Evolutionary conservation across 441 rosid genomes (phyloP).

Genomic region (Melastoma candidum): DNA sequence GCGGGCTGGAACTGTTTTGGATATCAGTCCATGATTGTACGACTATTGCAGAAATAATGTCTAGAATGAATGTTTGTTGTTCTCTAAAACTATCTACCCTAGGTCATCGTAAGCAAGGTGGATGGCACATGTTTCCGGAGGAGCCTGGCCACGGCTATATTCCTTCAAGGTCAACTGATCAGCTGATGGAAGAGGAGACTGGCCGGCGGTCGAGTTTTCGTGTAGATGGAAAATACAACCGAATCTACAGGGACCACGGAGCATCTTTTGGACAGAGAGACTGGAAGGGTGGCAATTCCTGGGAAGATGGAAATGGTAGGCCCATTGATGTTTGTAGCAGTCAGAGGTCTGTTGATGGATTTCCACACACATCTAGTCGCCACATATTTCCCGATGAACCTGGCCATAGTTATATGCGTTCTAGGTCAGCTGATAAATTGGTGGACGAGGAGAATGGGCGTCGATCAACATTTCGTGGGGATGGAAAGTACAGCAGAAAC

Average conservation of each 20-base stretch:
- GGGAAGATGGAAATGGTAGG: too few relatives aligned
- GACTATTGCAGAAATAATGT: too few relatives aligned
- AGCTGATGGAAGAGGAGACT: neutral
- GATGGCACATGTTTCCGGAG: conserved; percentile 6
- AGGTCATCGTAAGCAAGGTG: conserved; percentile 15
- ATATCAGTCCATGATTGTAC: too few relatives aligned
- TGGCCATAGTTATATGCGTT: conserved; percentile 50
- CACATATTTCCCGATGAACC: conserved; percentile 34
- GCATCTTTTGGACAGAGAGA: conserved; percentile 5
- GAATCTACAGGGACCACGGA: conserved; percentile 4
- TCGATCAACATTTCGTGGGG: conserved; percentile 47
- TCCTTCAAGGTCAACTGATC: conserved; percentile 2
- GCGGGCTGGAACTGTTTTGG: too few relatives aligned
- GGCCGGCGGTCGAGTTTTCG: conserved; percentile 1
- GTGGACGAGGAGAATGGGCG: conserved; percentile 52
- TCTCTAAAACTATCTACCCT: conserved; percentile 6
- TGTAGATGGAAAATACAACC: conserved; percentile 6
- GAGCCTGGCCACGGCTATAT: conserved; percentile 6
- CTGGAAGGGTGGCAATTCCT: neutral
- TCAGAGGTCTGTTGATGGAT: too few relatives aligned
- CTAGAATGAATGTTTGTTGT: conserved; percentile 4
- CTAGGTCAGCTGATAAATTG: conserved; percentile 52
- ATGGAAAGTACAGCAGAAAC: conserved; percentile 61
- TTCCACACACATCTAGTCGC: too few relatives aligned
- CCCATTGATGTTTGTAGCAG: too few relatives aligned